phyloP scores from a whole-genome alignment of 345 rosid genomes.

The Hirschfeldia incana region DNA sequence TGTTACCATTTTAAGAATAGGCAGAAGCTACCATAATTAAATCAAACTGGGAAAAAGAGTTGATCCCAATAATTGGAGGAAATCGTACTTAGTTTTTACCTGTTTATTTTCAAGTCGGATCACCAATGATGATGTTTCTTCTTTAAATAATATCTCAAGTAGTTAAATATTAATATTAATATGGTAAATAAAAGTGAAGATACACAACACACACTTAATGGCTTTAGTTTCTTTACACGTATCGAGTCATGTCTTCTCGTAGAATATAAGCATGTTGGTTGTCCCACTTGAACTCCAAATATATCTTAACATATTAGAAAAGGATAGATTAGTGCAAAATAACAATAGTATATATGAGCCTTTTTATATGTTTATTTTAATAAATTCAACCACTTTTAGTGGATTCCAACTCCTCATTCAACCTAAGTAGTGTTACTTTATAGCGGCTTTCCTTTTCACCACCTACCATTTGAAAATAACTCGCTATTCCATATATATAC shows the following conservation, averaged over 20 bases:
- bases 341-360: constrained; percentile 1
- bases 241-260: constrained; percentile 44
- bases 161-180: not conserved
- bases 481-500: constrained; percentile 20
- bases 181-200: constrained; percentile 23
- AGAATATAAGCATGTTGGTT: constrained; percentile 58
- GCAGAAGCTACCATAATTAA: constrained; percentile 17
- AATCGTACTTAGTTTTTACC: constrained; percentile 31
- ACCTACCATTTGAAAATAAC: constrained; percentile 70
- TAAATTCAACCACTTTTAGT: constrained; percentile 56
- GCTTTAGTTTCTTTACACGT: constrained; percentile 66
- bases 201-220: constrained; percentile 45
- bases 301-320: constrained; percentile 33
- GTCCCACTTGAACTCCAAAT: constrained; percentile 56
- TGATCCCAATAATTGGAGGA: constrained; percentile 55
- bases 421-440: constrained; percentile 51
- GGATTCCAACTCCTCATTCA: constrained; percentile 96
- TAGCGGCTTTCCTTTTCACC: constrained; percentile 88
- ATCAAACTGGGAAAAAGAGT: constrained; percentile 31
- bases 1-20: not conserved
- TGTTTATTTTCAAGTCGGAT: constrained; percentile 34
- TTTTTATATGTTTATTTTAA: constrained; percentile 22
- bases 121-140: constrained; percentile 58
- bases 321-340: constrained; percentile 16
- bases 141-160: constrained; percentile 19